Evolutionary conservation across 768 basidiomycete genomes (phyloP), one percentile per base, ranked within the genome.

Genomic region (Agrocybe pediades): DNA sequence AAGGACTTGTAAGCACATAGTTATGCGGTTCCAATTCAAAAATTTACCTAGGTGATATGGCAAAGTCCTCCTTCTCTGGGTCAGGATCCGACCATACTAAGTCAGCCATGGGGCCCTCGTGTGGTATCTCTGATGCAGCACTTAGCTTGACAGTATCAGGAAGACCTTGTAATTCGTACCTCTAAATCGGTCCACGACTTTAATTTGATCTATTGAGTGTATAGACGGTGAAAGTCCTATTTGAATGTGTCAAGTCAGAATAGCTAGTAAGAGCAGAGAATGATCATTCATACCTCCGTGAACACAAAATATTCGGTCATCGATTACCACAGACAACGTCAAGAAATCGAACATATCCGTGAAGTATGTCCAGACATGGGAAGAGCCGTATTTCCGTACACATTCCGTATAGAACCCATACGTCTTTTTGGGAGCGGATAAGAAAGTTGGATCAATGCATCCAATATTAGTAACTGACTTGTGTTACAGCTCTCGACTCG

Each of bases 261-360:
- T 21, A 53, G n/a, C 27, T 46, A 44, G 17, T 43, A 41, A 42
- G 2, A n/a, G 26, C 9, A 6, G 7, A 21, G n/a, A 6, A 36
- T 4, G 24, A 47, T 50, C 47, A 45, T 58, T 41, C 78, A 51
- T 62, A 93, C 96, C 96, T 63, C 97, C 97, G 62, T 99, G 97
- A 9, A 99, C 96, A 63, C 97, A 99, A 71, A 99, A 98, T 80
- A 99, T 98, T 65, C 87, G 88, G 76, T 99, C 95, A 74, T 99
- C 97, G 63, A 99, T 98, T 57, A 99, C 97, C 52, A 96, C 95
- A 27, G 92, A 95, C 52, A 99, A 78, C 9, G 97, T 98, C 61
- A 99, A 74, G 76, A 95, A 99, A 77, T 99, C 97, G 71, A 99
- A 99, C 96, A 99, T 97, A 74, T 99, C 97, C 55, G 97, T 99